Evolutionary conservation across 1,284 basidiomycete genomes (phyloP).

Genomic region (Sutorius eximius): DNA sequence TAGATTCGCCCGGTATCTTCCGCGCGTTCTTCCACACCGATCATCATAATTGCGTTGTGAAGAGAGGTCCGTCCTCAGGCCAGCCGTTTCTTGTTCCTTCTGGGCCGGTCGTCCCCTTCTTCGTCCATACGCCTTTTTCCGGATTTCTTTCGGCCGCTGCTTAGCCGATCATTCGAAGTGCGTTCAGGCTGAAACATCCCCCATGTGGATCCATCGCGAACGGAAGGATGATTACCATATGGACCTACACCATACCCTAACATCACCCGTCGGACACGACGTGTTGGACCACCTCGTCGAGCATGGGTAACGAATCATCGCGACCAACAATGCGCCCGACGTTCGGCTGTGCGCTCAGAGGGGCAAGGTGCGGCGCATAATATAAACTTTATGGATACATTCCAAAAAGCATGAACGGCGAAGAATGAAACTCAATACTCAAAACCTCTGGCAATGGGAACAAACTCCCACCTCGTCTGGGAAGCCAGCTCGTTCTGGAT

Average conservation of each 20-base stretch:
- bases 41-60: slow-evolving; percentile 6
- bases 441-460: slow-evolving; percentile 14
- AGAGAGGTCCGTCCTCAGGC: slow-evolving; percentile 4
- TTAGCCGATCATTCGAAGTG: slow-evolving; percentile 25
- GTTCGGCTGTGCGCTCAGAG: slow-evolving; percentile 8
- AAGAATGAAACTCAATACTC: slow-evolving; percentile 19
- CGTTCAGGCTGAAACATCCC: slow-evolving; percentile 22
- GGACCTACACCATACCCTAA: slow-evolving; percentile 8
- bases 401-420: not conserved
- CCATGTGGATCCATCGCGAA: slow-evolving; percentile 27
- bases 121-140: slow-evolving; percentile 14
- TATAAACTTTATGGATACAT: not conserved
- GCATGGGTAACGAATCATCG: slow-evolving; percentile 18
- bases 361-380: not conserved
- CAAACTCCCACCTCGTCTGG: slow-evolving; percentile 30
- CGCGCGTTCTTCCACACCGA: slow-evolving; percentile 17
- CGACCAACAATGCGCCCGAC: slow-evolving; percentile 17
- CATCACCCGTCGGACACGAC: slow-evolving; percentile 17
- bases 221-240: slow-evolving; percentile 22
- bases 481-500: slow-evolving; percentile 22
- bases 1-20: slow-evolving; percentile 16
- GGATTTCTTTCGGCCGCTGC: slow-evolving; percentile 24
- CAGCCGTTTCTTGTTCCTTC: slow-evolving; percentile 13
- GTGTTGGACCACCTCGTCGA: slow-evolving; percentile 23
- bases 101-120: slow-evolving; percentile 10